These are phyloP conservation scores for Sclerotinia sclerotiorum DNA, from an alignment of 2,329 filamentous ascomycete genomes.

Conservation along the genomic window DNA sequence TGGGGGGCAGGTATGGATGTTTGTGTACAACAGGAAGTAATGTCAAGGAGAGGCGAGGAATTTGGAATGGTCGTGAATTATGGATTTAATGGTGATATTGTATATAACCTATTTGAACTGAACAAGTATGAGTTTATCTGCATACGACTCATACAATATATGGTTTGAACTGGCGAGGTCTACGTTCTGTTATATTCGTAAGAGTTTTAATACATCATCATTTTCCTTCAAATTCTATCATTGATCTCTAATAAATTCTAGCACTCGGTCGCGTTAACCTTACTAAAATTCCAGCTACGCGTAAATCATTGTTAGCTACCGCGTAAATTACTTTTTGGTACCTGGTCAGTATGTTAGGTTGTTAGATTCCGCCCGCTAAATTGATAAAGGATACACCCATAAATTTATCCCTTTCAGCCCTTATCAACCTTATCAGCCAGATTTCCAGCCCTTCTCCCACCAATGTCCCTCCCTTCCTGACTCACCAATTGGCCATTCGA, in stretches of 20 bases:
- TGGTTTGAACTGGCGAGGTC: neutral
- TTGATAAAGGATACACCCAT: neutral
- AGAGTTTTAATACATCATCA: neutral
- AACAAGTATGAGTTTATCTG: neutral
- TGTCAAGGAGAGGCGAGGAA: neutral
- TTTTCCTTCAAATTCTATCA: neutral
- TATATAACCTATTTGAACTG: neutral
- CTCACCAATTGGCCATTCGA: constrained; percentile 6
- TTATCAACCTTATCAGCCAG: too few relatives aligned
- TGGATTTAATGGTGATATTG: neutral
- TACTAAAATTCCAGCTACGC: constrained; percentile 4
- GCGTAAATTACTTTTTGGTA: constrained; percentile 11
- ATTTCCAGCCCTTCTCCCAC: too few relatives aligned
- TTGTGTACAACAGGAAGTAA: neutral
- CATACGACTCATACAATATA: neutral
- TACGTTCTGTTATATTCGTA: neutral
- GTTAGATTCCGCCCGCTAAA: neutral
- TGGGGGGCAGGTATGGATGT: neutral
- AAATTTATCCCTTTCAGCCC: too few relatives aligned
- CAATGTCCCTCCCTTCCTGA: constrained; percentile 2
- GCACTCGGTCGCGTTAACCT: constrained; percentile 7
- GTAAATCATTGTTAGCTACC: neutral
- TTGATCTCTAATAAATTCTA: neutral
- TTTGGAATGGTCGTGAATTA: neutral
- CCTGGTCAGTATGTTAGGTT: too few relatives aligned